Evolutionary conservation across 495 filamentous ascomycete species (phyloP).

Genomic region (Neurospora sp.): DNA sequence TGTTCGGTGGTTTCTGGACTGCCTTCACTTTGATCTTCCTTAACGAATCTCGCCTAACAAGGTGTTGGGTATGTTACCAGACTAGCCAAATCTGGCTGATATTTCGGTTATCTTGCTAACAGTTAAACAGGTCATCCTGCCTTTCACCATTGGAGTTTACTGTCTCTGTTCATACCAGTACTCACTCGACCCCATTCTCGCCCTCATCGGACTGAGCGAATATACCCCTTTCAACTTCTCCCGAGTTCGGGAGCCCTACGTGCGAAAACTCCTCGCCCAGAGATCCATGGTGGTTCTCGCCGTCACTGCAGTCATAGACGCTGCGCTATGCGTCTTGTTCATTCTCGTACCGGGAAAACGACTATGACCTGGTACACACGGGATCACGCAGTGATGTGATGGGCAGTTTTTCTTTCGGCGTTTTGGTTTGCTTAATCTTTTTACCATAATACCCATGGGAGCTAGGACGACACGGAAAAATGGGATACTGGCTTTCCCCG

Average conservation of each 20-base stretch:
- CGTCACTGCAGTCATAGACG: slow-evolving; percentile 63
- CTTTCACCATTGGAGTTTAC: slow-evolving; percentile 85
- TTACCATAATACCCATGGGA: slow-evolving; percentile 1
- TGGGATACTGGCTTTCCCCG: neutral
- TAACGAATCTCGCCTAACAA: slow-evolving; percentile 57
- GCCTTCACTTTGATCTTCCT: slow-evolving; percentile 89
- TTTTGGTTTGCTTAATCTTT: neutral
- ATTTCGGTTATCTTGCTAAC: slow-evolving; percentile 14
- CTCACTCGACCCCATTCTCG: slow-evolving; percentile 82
- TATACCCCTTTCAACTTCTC: slow-evolving; percentile 90
- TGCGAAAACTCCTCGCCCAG: slow-evolving; percentile 71
- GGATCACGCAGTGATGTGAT: neutral
- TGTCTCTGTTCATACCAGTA: slow-evolving; percentile 86
- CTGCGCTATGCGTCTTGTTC: slow-evolving; percentile 70
- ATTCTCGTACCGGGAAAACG: slow-evolving; percentile 87
- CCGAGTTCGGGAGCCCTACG: slow-evolving; percentile 77
- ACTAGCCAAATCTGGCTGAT: neutral
- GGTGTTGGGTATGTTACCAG: slow-evolving; percentile 65
- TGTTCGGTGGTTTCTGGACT: slow-evolving; percentile 91
- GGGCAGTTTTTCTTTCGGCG: neutral
- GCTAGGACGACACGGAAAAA: neutral
- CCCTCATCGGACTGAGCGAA: slow-evolving; percentile 81
- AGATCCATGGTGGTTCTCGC: slow-evolving; percentile 67
- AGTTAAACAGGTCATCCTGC: slow-evolving; percentile 65
- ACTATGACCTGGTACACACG: slow-evolving; percentile 38